Evolutionary conservation across 371 early-diverging fungal species (phyloP), one percentile per base, ranked within the genome.

Genomic region (Lichtheimia ramosa): DNA sequence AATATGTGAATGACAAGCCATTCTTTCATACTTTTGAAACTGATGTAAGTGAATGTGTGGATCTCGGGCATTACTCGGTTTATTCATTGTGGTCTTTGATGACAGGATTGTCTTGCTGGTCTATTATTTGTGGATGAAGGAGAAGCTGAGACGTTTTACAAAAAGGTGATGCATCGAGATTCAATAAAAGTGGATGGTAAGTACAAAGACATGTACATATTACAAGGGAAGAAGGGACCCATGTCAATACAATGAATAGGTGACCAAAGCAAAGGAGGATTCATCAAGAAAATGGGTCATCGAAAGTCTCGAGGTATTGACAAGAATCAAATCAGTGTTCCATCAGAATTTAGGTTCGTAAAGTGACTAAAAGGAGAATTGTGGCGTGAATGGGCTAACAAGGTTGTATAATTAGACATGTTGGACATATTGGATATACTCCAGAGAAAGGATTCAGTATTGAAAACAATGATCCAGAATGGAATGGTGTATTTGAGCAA

Each of bases 1-100:
- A 89, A 28, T 92, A 92, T 70, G 60, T 64, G 3, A 75, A 85
- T 56, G 92, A 93, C 51, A 66, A 72, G 24, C 83, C 89, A 7
- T 94, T 85, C 67, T 95, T 96, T 71, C 92, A 92, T 69, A 85
- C 92, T 3, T 93, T 96, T 72, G 81, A 86, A 12, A 87, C 90
- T 40, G 89, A 92, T 61, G 93, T 92, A 84, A 74, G 83, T 56
- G 13, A 1, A 10, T 1, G 7, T 48, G 10, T 6, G 13, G 13
- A n/a, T 55, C 10, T 34, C 16, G 10, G 50, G 14, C 16, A 23
- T 13, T 46, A 46, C 23, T 34, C 34, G 34, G 34, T 10, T 34
- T 34, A 34, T 8, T 34, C 34, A 34, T 34, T 10, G 10, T 34
- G 10, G 6, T 34, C 10, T 10, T 34, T 7, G 7, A 28, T 28